Base-by-base conservation (phyloP, 2,329 filamentous ascomycete species). In the Pezicula radicicola region DNA sequence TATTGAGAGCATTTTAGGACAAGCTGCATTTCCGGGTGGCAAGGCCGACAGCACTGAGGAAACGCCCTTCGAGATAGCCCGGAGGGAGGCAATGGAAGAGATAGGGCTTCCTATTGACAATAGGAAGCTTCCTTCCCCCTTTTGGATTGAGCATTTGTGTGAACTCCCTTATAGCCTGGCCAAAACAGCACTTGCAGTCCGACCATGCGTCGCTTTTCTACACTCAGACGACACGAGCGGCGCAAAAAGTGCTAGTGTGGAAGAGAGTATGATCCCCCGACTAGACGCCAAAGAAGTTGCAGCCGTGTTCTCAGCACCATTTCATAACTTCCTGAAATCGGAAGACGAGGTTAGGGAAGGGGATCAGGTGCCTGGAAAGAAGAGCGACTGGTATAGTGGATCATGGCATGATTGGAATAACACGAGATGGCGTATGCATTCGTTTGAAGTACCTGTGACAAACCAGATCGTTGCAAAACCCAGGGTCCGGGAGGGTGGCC, bases 241-340 rank as follows among this genome's bases (percentile, higher is more conserved):
- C 53, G 41, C 42, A 18, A 45, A 53, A 50, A 46, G 53, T 54
- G 76, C 74, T 1, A 76, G 79, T 48, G 84, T 83, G 3, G 88
- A 88, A 64, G 84, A 87, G 60, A 81, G 77, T 55, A 80, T 92
- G 70, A 90, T 90, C 54, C 92, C 93, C 0, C 80, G 84, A 37
- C 78, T 97, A 10, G 90, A 97, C 70, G 89, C 91, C 1, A 87
- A 89, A 59, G 93, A 97, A 71, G 93, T 97, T 2, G 92, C 91
- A 2, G 92, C 91, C 42, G 91, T 97, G 33, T 97, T 97, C 72
- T 93, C 89, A 5, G 92, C 89, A 5, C 88, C 90, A 0, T 91
- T 97, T 61, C 83, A 87, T 67, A 89, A 91, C 67, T 97, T 97
- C 68, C 73, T 97, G 49, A 76, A 74, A 44, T 68, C 74, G 30